Conservation (phyloP, 495 filamentous ascomycete genomes). For the Podospora tetraspora region DNA sequence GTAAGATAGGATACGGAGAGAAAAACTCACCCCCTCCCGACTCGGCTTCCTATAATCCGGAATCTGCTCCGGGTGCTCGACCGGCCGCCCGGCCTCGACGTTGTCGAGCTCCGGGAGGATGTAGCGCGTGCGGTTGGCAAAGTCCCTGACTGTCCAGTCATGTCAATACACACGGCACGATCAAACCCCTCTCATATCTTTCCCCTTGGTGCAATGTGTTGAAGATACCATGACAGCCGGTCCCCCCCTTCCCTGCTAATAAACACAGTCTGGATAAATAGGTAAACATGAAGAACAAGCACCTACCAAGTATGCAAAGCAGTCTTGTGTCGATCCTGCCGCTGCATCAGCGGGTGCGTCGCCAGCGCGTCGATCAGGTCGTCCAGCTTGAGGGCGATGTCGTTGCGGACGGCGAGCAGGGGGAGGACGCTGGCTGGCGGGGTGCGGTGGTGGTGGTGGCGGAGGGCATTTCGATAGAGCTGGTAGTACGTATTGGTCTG, state of each 20-base stretch:
- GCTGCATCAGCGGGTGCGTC: constrained; percentile 3
- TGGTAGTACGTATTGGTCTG: too few species aligned
- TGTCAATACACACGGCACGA: not conserved
- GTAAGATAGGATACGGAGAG: not conserved
- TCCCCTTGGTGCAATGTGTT: too few species aligned
- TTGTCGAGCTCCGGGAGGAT: constrained; percentile 29
- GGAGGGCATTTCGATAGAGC: not conserved
- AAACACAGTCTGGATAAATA: too few species aligned
- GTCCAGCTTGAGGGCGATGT: constrained; percentile 10
- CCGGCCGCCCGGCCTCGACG: constrained; percentile 17
- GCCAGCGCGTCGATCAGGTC: constrained; percentile 11
- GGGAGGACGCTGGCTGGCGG: not conserved
- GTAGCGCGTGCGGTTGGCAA: constrained; percentile 25
- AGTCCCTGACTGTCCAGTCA: constrained; percentile 18
- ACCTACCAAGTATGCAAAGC: constrained; percentile 15
- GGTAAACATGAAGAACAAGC: not conserved
- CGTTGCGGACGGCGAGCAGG: constrained; percentile 9
- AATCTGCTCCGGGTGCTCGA: constrained; percentile 19
- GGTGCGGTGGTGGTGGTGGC: not conserved
- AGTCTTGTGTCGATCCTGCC: constrained; percentile 6
- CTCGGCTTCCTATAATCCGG: not conserved
- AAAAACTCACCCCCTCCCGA: not conserved
- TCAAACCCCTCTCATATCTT: too few species aligned
- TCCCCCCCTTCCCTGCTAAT: too few species aligned
- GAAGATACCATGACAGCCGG: too few species aligned